These are phyloP conservation scores for Globisporangium megalacanthum DNA, from an alignment of 352 stramenopile species.

Conservation along the genomic window DNA sequence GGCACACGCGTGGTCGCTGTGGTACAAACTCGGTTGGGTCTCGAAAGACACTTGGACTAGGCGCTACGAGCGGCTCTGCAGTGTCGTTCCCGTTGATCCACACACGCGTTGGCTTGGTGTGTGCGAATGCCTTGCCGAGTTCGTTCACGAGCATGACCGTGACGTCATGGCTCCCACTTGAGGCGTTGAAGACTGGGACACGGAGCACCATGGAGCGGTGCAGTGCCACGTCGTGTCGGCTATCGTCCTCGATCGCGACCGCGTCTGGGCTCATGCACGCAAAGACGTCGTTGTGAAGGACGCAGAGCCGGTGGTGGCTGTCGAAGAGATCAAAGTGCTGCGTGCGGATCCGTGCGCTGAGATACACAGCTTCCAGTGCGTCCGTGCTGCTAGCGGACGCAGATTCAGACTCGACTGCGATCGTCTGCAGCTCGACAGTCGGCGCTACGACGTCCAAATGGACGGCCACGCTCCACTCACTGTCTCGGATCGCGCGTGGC, in stretches of 20 bases:
- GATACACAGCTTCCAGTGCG: constrained; percentile 4
- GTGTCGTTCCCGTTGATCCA: constrained; percentile 2
- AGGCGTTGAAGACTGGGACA: constrained; percentile 27
- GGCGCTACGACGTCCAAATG: constrained; percentile 35
- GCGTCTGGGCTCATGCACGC: constrained; percentile 28
- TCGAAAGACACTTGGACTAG: constrained; percentile 15
- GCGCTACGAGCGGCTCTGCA: neutral
- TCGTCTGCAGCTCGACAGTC: constrained; percentile 21
- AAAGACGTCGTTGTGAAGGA: constrained; percentile 38
- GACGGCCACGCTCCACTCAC: constrained; percentile 28
- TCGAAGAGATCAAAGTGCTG: constrained; percentile 38
- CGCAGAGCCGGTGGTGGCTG: constrained; percentile 29
- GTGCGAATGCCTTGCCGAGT: constrained; percentile 35
- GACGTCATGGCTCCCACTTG: constrained; percentile 21
- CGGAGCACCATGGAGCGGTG: constrained; percentile 25
- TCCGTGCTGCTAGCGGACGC: neutral
- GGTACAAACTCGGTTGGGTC: constrained; percentile 17
- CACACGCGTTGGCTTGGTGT: constrained; percentile 17
- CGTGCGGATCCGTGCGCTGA: constrained; percentile 29
- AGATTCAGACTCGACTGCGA: constrained; percentile 5
- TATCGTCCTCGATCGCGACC: constrained; percentile 20
- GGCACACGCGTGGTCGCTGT: constrained; percentile 20
- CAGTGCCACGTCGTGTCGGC: constrained; percentile 6
- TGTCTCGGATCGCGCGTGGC: neutral
- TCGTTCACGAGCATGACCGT: constrained; percentile 38